phyloP scores from a whole-genome alignment of 2,329 filamentous ascomycete species.

The Macroventuria anomochaeta region DNA sequence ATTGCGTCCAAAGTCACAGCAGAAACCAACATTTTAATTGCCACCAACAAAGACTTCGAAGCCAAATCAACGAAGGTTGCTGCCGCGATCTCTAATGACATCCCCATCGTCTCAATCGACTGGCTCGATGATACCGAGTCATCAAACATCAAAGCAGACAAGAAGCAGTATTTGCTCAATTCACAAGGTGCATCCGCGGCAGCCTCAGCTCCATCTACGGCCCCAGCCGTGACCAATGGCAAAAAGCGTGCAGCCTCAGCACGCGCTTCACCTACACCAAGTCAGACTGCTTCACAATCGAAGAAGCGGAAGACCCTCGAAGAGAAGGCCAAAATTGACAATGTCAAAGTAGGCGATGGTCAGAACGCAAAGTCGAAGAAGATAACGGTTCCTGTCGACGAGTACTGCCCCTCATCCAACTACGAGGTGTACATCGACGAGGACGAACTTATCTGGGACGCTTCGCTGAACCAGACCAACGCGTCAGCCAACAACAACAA shows the following conservation, averaged over 20 bases:
- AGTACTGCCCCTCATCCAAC: slow-evolving; percentile 44
- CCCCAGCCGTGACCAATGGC: slow-evolving; percentile 24
- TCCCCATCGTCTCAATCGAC: slow-evolving; percentile 64
- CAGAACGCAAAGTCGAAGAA: slow-evolving; percentile 53
- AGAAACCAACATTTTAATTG: slow-evolving; percentile 63
- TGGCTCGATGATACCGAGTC: slow-evolving; percentile 68
- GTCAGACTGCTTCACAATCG: slow-evolving; percentile 17
- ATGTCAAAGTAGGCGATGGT: slow-evolving; percentile 51
- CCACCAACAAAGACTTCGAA: slow-evolving; percentile 60
- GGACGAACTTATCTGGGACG: slow-evolving; percentile 74
- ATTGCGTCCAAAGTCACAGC: slow-evolving; percentile 57
- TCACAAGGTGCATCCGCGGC: slow-evolving; percentile 1
- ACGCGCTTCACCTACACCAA: slow-evolving; percentile 18
- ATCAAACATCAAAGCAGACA: slow-evolving; percentile 49
- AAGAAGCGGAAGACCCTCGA: slow-evolving; percentile 35
- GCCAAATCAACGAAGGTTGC: slow-evolving; percentile 60
- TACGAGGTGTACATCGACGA: slow-evolving; percentile 70
- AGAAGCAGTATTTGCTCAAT: slow-evolving; percentile 48
- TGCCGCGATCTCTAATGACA: slow-evolving; percentile 54
- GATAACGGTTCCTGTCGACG: slow-evolving; percentile 57
- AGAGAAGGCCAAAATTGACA: slow-evolving; percentile 22
- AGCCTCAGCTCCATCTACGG: slow-evolving; percentile 11
- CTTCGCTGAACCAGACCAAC: slow-evolving; percentile 80
- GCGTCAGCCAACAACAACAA: slow-evolving; percentile 78
- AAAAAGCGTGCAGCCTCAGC: slow-evolving; percentile 45